These are phyloP conservation scores for Beverwykella pulmonaria DNA, from an alignment of 495 filamentous ascomycete genomes.

Conservation along the genomic window DNA sequence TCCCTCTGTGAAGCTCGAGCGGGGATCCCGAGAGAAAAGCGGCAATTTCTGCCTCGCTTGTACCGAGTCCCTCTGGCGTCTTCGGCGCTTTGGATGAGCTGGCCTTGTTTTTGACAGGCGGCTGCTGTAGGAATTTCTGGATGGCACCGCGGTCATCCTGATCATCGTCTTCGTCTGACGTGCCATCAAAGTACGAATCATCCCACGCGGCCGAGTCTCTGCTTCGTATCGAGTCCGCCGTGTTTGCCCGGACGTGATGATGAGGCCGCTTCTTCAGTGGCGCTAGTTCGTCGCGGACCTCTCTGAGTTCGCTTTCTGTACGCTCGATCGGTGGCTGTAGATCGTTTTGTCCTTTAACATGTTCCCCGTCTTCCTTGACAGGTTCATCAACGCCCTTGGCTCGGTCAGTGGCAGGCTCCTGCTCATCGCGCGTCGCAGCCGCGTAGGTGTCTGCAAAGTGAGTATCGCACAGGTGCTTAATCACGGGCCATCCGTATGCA, in stretches of 20 bases:
- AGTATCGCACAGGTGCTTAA: slow-evolving; percentile 89
- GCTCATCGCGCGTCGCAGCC: slow-evolving; percentile 62
- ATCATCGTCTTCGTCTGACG: slow-evolving; percentile 41
- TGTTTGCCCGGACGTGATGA: background rate
- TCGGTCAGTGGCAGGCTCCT: slow-evolving; percentile 54
- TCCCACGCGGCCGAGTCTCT: slow-evolving; percentile 43
- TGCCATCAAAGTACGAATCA: slow-evolving; percentile 44
- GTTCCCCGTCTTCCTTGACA: slow-evolving; percentile 51
- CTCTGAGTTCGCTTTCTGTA: slow-evolving; percentile 45
- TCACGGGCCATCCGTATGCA: slow-evolving; percentile 95
- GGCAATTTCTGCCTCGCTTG: slow-evolving; percentile 41
- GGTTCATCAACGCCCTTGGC: slow-evolving; percentile 50
- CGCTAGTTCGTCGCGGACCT: slow-evolving; percentile 44
- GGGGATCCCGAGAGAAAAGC: slow-evolving; percentile 39
- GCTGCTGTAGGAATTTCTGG: slow-evolving; percentile 35
- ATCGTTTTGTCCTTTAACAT: slow-evolving; percentile 62
- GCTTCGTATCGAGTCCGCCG: slow-evolving; percentile 21
- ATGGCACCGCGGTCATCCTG: slow-evolving; percentile 40
- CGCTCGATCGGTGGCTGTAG: slow-evolving; percentile 71
- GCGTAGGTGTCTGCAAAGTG: slow-evolving; percentile 76
- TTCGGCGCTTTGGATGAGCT: slow-evolving; percentile 9
- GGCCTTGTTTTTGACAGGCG: slow-evolving; percentile 2
- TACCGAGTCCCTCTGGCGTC: slow-evolving; percentile 15
- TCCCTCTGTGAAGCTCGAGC: slow-evolving; percentile 36
- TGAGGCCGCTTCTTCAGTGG: slow-evolving; percentile 24